A percentile compares a stretch with the other conserved stretches of the same genome.
Conservation (phyloP, 2,329 filamentous ascomycete species). For the Fusarium sp. region DNA sequence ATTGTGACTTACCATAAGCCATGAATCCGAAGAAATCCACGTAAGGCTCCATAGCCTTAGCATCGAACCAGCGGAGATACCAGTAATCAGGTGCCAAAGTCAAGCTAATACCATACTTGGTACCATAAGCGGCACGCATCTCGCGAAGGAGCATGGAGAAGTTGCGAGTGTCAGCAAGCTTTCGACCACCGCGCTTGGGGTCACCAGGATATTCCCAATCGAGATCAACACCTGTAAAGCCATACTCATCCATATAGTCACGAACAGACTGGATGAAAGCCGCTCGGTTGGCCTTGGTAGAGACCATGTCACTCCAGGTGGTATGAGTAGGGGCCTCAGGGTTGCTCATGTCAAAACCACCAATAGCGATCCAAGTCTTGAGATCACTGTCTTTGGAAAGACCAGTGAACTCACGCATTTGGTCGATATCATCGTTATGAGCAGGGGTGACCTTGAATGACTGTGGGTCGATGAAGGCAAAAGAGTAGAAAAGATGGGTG, state of each 20-base stretch:
- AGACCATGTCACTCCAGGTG: conserved; percentile 51
- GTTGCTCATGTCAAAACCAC: conserved; percentile 59
- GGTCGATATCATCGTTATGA: conserved; percentile 12
- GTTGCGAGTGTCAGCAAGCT: conserved; percentile 54
- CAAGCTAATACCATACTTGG: conserved; percentile 57
- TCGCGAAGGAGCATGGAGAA: conserved; percentile 53
- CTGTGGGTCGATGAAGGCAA: conserved; percentile 36
- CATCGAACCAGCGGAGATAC: conserved; percentile 56
- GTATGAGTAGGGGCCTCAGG: conserved; percentile 40
- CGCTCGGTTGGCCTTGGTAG: conserved; percentile 44
- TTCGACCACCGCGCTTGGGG: conserved; percentile 53
- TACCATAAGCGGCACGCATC: conserved; percentile 50
- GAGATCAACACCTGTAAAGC: conserved; percentile 57
- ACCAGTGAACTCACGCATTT: conserved; percentile 22
- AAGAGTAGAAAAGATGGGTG: conserved; percentile 31
- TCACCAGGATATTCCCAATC: conserved; percentile 63
- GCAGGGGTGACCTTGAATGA: not conserved
- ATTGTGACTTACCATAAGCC: conserved; percentile 50
- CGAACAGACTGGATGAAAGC: conserved; percentile 55
- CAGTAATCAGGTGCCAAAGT: conserved; percentile 56
- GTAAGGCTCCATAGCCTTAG: conserved; percentile 53
- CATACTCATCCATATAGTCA: conserved; percentile 37
- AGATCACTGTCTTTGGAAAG: conserved; percentile 37
- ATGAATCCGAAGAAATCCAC: conserved; percentile 58
- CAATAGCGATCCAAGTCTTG: conserved; percentile 57